phyloP scores from a whole-genome alignment of 345 rosid species.

The Populus davidiana region DNA sequence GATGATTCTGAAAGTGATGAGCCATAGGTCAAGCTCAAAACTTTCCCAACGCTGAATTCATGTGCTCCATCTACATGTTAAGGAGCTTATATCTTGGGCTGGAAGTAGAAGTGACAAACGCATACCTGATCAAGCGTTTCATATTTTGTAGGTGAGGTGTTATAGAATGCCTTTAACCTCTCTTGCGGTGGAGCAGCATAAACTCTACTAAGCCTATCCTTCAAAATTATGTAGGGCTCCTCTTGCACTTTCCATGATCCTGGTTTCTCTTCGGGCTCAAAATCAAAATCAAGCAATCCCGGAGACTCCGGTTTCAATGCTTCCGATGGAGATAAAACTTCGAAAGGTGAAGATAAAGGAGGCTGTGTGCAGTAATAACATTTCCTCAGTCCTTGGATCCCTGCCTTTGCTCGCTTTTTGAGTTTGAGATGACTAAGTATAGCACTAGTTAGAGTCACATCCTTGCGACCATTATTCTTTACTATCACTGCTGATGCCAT shows the following conservation, averaged over 20 bases:
- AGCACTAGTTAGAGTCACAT: conserved; percentile 59
- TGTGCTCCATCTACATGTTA: not conserved
- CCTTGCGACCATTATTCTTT: conserved; percentile 65
- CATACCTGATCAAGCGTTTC: conserved; percentile 92
- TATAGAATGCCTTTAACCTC: conserved; percentile 59
- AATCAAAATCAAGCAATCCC: conserved; percentile 53
- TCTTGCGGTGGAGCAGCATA: conserved; percentile 77
- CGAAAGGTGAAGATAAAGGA: conserved; percentile 72
- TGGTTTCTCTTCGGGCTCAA: conserved; percentile 52
- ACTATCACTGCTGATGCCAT: conserved; percentile 72
- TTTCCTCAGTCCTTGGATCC: conserved; percentile 57
- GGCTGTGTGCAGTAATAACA: conserved; percentile 66
- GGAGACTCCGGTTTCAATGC: conserved; percentile 72
- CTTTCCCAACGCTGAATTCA: not conserved
- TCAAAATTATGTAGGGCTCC: conserved; percentile 50
- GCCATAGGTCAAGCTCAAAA: not conserved
- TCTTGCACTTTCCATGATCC: conserved; percentile 70
- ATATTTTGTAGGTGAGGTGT: conserved; percentile 74
- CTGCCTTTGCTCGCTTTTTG: conserved; percentile 54
- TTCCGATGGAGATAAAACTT: conserved; percentile 71
- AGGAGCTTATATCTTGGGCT: not conserved
- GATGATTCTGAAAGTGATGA: not conserved
- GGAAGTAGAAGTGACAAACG: not conserved
- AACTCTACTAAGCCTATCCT: conserved; percentile 61
- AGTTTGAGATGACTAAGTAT: conserved; percentile 69